Evolutionary conservation across 306 rosid species (phyloP), one percentile per base, ranked within the genome.

Genomic region (Corylus avellana): DNA sequence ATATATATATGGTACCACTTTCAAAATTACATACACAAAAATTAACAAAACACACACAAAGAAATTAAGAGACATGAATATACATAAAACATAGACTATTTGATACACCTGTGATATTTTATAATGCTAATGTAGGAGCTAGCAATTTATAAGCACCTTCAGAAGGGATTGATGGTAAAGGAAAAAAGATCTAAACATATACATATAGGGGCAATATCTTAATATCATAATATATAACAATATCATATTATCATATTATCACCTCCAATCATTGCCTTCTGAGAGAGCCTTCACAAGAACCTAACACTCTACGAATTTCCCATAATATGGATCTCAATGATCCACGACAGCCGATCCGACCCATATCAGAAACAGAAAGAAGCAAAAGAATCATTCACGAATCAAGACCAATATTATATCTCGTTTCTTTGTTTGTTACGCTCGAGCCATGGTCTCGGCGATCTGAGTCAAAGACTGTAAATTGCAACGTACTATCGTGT

Each of bases 401-500:
- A 32, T 61, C 75, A n/a, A 16, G 73, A 68, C 0, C 13, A 67
- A 6, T 42, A 32, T 32, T 32, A 32, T 32, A 32, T 2, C 47
- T 17, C 42, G 48, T 42, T 84, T 37, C 32, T 25, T 66, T 32
- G 2, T 32, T 42, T 44, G 46, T 71, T 63, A 68, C 18, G n/a
- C 67, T 63, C 37, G 75, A 56, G 88, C 88, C 88, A 89, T 89
- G 37, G 78, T 91, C 82, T 92, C 92, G 0, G 97, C 94, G 74
- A 94, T 87, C 84, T 87, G 98, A 73, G 97, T 89, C 35, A 95
- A 79, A 2, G 97, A 95, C 67, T 90, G 98, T 78, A 95, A 87
- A 77, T 95, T 95, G 81, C 98, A 95, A 42, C 98, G 89, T 42
- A 95, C 98, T 80, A 95, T 95, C 0, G 98, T 95, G n/a, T 92